phyloP scores from a whole-genome alignment of 352 stramenopile genomes.

The Phytophthora chlamydospora region DNA sequence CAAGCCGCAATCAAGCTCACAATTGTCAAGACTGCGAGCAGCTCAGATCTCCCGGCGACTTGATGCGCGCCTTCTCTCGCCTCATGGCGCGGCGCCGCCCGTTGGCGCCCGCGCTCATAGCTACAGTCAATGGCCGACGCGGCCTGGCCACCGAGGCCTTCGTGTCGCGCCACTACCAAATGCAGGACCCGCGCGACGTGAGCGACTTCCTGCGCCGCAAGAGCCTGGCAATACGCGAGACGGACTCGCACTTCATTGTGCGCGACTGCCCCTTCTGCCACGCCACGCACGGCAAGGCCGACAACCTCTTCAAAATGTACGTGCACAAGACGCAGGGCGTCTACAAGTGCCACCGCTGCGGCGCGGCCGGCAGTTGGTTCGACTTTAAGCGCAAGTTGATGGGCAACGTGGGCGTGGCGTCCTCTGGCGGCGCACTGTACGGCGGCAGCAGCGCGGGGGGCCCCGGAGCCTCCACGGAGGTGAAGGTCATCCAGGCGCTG shows the following conservation, averaged over 20 bases:
- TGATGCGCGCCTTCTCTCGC: conserved; percentile 31
- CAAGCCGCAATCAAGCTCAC: background rate
- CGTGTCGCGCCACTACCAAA: conserved; percentile 82
- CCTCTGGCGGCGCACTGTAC: conserved; percentile 44
- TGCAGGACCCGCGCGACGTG: conserved; percentile 71
- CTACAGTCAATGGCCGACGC: conserved; percentile 3
- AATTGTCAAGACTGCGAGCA: conserved; percentile 10
- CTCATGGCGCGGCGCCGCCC: conserved; percentile 18
- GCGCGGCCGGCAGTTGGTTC: conserved; percentile 86
- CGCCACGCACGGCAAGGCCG: conserved; percentile 70
- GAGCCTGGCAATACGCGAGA: conserved; percentile 63
- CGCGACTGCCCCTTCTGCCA: conserved; percentile 91
- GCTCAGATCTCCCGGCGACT: conserved; percentile 9
- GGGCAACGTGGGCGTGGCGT: conserved; percentile 56
- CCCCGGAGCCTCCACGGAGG: conserved; percentile 19
- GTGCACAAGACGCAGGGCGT: conserved; percentile 87
- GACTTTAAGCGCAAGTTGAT: conserved; percentile 89
- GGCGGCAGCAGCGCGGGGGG: conserved; percentile 22
- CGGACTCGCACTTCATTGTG: conserved; percentile 80
- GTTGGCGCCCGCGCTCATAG: conserved; percentile 7
- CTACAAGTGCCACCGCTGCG: conserved; percentile 92
- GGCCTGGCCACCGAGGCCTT: conserved; percentile 55
- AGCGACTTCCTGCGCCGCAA: conserved; percentile 79
- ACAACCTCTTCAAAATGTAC: conserved; percentile 94
- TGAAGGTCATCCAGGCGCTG: conserved; percentile 79